These are phyloP conservation scores for Hordeum marinum DNA, from an alignment of 176 grass and related monocot species.

Conservation along the genomic window DNA sequence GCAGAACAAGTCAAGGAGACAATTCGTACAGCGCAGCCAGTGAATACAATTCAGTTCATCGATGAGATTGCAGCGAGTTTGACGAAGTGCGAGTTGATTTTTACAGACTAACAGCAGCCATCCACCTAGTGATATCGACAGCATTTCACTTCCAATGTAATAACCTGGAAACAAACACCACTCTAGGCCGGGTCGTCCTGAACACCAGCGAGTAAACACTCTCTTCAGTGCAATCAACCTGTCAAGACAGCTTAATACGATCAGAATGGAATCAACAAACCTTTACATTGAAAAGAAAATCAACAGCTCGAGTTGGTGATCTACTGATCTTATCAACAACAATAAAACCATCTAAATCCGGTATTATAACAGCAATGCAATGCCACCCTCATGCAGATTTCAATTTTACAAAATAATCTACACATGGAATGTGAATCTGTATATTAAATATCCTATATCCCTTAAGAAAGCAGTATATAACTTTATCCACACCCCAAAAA, in stretches of 20 bases:
- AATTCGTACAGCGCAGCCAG: neutral
- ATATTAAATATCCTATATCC: neutral
- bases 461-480: neutral
- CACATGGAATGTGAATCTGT: neutral
- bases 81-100: constrained; percentile 22
- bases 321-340: neutral
- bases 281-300: neutral
- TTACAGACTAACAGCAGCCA: constrained; percentile 11
- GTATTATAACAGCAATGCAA: neutral
- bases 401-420: neutral
- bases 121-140: constrained; percentile 18
- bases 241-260: neutral
- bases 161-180: neutral
- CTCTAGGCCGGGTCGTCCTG: neutral
- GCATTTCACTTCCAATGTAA: neutral
- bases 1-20: neutral
- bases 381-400: neutral
- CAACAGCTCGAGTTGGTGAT: neutral
- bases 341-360: neutral
- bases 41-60: neutral
- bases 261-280: constrained; percentile 15
- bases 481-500: neutral
- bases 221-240: constrained; percentile 8
- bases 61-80: neutral
- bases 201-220: constrained; percentile 1